Evolutionary conservation across 768 basidiomycete genomes (phyloP).

Genomic region (Boletus reticuloceps): DNA sequence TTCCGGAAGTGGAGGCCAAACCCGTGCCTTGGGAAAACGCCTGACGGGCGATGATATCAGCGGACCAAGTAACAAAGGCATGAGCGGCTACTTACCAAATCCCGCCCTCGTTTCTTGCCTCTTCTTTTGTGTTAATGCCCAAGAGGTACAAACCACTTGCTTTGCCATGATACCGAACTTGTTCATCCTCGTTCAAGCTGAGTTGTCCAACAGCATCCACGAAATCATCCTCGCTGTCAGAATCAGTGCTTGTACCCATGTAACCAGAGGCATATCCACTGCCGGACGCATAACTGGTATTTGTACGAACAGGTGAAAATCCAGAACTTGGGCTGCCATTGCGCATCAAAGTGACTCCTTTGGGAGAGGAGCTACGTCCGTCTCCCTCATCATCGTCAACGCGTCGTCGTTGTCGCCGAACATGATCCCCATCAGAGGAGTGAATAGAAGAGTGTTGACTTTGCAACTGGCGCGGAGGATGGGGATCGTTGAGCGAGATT

Average conservation of each 20-base stretch:
- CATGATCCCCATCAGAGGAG: conserved; percentile 26
- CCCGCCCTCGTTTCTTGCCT: conserved; percentile 69
- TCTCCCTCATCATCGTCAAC: conserved; percentile 27
- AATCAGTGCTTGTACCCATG: conserved; percentile 32
- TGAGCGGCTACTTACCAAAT: conserved; percentile 54
- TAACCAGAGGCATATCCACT: conserved; percentile 24
- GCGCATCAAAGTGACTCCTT: conserved; percentile 1
- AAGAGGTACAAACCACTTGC: conserved; percentile 78
- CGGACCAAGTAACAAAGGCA: conserved; percentile 8
- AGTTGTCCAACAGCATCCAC: conserved; percentile 81
- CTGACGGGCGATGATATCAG: conserved; percentile 33
- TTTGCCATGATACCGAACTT: conserved; percentile 86
- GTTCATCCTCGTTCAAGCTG: conserved; percentile 82
- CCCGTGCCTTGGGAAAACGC: conserved; percentile 85
- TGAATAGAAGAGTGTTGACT: conserved; percentile 13
- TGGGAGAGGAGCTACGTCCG: conserved; percentile 7
- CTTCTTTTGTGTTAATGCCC: conserved; percentile 55
- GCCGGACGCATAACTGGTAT: conserved; percentile 11
- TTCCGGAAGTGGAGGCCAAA: conserved; percentile 69
- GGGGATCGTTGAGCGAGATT: conserved; percentile 14
- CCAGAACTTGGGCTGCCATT: conserved; percentile 19
- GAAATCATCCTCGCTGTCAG: conserved; percentile 44
- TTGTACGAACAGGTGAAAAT: conserved; percentile 14
- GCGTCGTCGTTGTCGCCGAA: conserved; percentile 51
- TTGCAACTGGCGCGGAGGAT: conserved; percentile 1